These are phyloP conservation scores for Marasmius fiardii DNA, from an alignment of 1,284 basidiomycete species.

Conservation along the genomic window DNA sequence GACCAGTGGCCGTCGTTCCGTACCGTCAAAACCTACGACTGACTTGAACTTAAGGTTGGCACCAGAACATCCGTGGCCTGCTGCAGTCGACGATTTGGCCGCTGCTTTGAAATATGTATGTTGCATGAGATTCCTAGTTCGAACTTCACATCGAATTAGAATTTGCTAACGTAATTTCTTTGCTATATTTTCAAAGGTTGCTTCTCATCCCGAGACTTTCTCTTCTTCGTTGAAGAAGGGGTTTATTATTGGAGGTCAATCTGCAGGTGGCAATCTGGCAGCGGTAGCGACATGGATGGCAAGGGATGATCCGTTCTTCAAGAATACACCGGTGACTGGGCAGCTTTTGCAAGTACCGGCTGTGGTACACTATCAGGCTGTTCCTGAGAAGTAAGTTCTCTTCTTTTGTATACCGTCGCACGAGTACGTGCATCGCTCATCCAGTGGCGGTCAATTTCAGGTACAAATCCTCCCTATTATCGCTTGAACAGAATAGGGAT, in stretches of 20 bases:
- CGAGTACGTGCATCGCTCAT: not conserved
- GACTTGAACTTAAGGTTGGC: conserved; percentile 5
- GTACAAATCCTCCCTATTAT: conserved; percentile 10
- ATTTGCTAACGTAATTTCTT: no score
- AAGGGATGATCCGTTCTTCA: conserved; percentile 14
- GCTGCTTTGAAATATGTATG: conserved; percentile 16
- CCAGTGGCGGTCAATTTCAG: no score
- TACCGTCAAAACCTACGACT: not conserved
- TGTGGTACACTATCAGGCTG: conserved; percentile 4
- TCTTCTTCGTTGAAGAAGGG: conserved; percentile 7
- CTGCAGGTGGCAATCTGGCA: conserved; percentile 10
- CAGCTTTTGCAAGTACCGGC: conserved; percentile 11
- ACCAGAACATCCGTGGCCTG: conserved; percentile 17
- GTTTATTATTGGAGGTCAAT: conserved; percentile 12
- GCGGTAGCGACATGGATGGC: conserved; percentile 7
- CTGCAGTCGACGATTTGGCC: conserved; percentile 11
- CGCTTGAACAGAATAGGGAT: conserved; percentile 11
- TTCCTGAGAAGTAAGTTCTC: conserved; percentile 12
- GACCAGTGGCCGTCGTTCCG: not conserved
- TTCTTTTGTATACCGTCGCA: not conserved
- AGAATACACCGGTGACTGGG: conserved; percentile 7
- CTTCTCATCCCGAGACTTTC: not conserved
- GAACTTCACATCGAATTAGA: not conserved
- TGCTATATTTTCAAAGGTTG: not conserved
- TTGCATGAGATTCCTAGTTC: not conserved